Conservation (phyloP, 495 filamentous ascomycete species). For the Hypoxylon intermedium region DNA sequence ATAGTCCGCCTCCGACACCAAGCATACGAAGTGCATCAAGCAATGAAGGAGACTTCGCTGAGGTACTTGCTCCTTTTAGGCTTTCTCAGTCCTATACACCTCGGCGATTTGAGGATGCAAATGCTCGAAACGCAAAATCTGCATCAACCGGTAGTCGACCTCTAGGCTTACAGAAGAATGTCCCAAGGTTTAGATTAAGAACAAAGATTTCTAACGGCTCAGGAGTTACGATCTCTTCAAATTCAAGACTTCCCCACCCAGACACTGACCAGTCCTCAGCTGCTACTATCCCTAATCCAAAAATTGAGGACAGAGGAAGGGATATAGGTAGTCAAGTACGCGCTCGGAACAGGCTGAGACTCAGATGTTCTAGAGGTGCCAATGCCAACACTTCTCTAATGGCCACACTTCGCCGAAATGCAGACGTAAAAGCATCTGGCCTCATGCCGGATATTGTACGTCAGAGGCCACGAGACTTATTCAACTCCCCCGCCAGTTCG, state of each 20-base stretch:
- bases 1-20: slow-evolving; percentile 28
- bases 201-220: slow-evolving; percentile 36
- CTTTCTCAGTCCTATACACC: slow-evolving; percentile 16
- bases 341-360: slow-evolving; percentile 37
- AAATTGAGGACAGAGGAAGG: not conserved
- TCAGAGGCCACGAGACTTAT: slow-evolving; percentile 35
- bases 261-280: slow-evolving; percentile 1
- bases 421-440: slow-evolving; percentile 1
- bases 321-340: slow-evolving; percentile 6
- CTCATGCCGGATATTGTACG: slow-evolving; percentile 16
- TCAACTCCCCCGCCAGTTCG: slow-evolving; percentile 14
- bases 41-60: slow-evolving; percentile 34
- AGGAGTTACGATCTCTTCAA: slow-evolving; percentile 14
- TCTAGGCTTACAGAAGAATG: slow-evolving; percentile 15
- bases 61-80: slow-evolving; percentile 37
- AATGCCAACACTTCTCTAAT: slow-evolving; percentile 18
- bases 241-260: not conserved
- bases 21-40: slow-evolving; percentile 22
- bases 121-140: not conserved
- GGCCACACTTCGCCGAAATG: slow-evolving; percentile 28
- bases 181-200: slow-evolving; percentile 47
- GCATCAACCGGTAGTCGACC: not conserved
- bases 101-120: not conserved
- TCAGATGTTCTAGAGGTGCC: slow-evolving; percentile 36
- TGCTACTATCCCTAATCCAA: not conserved